Conservation (phyloP, 2,329 filamentous ascomycete genomes). For the Alternaria atra region DNA sequence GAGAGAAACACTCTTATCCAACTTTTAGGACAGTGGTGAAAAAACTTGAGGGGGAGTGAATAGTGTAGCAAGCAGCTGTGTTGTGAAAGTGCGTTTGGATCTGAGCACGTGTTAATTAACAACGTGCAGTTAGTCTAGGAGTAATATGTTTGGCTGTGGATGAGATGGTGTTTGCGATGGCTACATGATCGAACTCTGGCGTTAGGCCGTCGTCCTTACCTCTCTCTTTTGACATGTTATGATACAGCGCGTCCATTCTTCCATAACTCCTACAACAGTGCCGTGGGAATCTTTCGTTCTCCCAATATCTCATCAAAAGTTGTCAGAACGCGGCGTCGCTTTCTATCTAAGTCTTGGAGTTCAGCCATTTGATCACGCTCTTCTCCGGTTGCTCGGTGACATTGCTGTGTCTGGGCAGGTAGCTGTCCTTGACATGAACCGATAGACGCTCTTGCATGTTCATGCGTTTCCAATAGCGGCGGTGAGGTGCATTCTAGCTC, state of each 20-base stretch:
- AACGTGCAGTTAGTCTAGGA: background rate
- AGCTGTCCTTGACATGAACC: background rate
- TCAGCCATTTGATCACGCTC: background rate
- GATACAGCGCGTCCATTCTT: background rate
- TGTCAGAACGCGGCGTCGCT: background rate
- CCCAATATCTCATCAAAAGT: slow-evolving; percentile 11
- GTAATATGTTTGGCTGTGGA: background rate
- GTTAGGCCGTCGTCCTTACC: no score
- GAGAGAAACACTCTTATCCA: background rate
- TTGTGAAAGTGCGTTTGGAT: background rate
- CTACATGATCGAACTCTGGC: background rate
- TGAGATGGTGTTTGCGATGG: background rate
- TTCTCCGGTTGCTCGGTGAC: background rate
- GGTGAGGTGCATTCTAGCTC: background rate
- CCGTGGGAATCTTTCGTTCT: background rate
- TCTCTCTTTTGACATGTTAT: background rate
- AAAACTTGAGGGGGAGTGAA: background rate
- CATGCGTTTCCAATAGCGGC: background rate
- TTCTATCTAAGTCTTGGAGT: background rate
- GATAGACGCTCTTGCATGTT: background rate
- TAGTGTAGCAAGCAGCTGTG: background rate
- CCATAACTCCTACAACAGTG: background rate
- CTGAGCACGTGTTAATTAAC: background rate
- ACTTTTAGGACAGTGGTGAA: background rate
- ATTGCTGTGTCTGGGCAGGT: background rate